These are phyloP conservation scores for Eruca vesicaria DNA, from an alignment of 441 rosid species.

Conservation along the genomic window DNA sequence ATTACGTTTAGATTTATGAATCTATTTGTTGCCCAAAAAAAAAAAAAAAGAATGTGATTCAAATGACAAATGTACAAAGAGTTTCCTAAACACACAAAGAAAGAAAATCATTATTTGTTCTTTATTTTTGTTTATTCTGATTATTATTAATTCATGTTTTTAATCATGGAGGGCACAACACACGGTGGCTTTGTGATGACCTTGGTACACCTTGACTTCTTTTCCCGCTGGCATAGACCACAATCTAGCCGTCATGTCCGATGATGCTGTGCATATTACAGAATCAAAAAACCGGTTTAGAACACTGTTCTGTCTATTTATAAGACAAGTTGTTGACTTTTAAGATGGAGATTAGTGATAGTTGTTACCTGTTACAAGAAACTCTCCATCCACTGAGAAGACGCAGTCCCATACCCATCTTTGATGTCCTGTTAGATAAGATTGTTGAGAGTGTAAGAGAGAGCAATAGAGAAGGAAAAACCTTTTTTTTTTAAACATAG, in stretches of 20 bases:
- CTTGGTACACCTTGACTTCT: conserved; percentile 73
- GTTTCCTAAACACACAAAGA: conserved; percentile 5
- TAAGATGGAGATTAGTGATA: background rate
- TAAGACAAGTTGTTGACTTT: background rate
- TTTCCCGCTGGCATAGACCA: conserved; percentile 74
- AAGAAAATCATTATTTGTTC: background rate
- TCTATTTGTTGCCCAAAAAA: too few relatives aligned
- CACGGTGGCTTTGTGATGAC: conserved; percentile 86
- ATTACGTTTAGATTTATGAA: too few relatives aligned
- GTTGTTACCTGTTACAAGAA: conserved; percentile 75
- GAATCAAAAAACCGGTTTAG: conserved; percentile 8
- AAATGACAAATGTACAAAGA: conserved; percentile 23
- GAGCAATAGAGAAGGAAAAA: background rate
- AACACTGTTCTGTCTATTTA: background rate
- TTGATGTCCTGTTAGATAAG: conserved; percentile 64
- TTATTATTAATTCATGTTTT: conserved; percentile 10
- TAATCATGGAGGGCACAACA: conserved; percentile 93
- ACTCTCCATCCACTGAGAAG: conserved; percentile 96
- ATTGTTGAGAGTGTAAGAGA: background rate
- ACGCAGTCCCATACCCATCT: conserved; percentile 99
- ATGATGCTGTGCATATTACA: conserved; percentile 57
- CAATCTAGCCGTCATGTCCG: conserved; percentile 84
- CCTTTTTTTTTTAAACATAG: background rate
- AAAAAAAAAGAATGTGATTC: too few relatives aligned
- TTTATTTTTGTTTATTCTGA: background rate